A percentile compares a stretch with the other conserved stretches of the same genome.
Conservation (phyloP, 1,284 basidiomycete species). For the Sanguinoderma infundibulare region DNA sequence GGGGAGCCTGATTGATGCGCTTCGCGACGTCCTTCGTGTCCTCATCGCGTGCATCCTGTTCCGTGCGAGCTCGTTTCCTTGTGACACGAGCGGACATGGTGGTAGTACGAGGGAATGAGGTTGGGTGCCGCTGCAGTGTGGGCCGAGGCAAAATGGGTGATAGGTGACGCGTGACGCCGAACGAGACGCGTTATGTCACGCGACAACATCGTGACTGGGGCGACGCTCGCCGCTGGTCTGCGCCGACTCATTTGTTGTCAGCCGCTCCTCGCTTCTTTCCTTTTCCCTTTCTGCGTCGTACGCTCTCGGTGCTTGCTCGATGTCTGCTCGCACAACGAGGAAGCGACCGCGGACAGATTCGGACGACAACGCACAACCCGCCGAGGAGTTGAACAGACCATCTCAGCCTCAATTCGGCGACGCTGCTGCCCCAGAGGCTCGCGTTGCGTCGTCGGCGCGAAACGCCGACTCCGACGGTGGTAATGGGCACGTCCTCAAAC, state of each 20-base stretch:
- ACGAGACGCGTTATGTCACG: not conserved
- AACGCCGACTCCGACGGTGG: not conserved
- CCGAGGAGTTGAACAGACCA: no score
- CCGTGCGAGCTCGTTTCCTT: not conserved
- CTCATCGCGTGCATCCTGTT: not conserved
- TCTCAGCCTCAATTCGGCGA: no score
- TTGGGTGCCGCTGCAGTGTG: not conserved
- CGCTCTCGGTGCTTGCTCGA: no score
- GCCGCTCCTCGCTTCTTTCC: no score
- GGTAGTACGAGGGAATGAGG: not conserved
- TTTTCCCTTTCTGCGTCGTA: no score
- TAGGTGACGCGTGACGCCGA: not conserved
- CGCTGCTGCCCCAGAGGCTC: not conserved
- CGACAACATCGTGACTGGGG: not conserved
- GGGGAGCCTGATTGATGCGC: no score
- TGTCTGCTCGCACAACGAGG: no score
- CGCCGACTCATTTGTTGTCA: not conserved
- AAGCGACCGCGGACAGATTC: no score
- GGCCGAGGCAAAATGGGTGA: not conserved
- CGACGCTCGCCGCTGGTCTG: not conserved
- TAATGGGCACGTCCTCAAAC: not conserved
- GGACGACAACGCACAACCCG: no score
- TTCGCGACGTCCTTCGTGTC: no score
- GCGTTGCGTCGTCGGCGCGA: not conserved
- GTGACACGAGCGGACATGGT: not conserved